These are phyloP conservation scores for Medicago arabica DNA, from an alignment of 306 rosid genomes.

Conservation along the genomic window DNA sequence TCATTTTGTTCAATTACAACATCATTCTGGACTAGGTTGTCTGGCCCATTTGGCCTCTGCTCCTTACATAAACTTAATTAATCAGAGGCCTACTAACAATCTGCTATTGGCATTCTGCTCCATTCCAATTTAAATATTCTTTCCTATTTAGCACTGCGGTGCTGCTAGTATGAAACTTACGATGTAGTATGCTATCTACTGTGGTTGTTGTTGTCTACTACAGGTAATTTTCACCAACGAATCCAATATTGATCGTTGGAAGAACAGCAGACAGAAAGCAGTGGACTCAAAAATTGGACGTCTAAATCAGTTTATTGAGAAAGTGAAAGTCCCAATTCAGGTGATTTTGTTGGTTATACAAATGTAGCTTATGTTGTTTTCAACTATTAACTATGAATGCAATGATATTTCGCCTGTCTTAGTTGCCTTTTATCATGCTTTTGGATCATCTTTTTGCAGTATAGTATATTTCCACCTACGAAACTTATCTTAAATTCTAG, in stretches of 20 bases:
- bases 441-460: constrained; percentile 6
- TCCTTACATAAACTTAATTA: neutral
- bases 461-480: neutral
- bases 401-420: neutral
- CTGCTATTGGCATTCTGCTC: neutral
- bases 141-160: neutral
- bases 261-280: constrained; percentile 82
- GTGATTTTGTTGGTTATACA: constrained; percentile 47
- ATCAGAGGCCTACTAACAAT: neutral
- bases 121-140: constrained; percentile 15
- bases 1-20: neutral
- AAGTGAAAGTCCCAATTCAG: constrained; percentile 90
- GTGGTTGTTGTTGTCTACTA: constrained; percentile 15
- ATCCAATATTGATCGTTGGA: constrained; percentile 96
- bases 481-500: neutral
- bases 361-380: constrained; percentile 29
- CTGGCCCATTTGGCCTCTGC: neutral
- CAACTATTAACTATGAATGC: neutral
- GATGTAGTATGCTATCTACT: constrained; percentile 13
- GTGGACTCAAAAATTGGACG: constrained; percentile 97
- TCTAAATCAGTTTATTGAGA: constrained; percentile 70
- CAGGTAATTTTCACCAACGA: constrained; percentile 97
- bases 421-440: constrained; percentile 7
- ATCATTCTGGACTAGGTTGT: neutral
- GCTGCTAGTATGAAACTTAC: constrained; percentile 15